phyloP scores from a whole-genome alignment of 1,284 basidiomycete genomes.

The Blastosporella zonata region DNA sequence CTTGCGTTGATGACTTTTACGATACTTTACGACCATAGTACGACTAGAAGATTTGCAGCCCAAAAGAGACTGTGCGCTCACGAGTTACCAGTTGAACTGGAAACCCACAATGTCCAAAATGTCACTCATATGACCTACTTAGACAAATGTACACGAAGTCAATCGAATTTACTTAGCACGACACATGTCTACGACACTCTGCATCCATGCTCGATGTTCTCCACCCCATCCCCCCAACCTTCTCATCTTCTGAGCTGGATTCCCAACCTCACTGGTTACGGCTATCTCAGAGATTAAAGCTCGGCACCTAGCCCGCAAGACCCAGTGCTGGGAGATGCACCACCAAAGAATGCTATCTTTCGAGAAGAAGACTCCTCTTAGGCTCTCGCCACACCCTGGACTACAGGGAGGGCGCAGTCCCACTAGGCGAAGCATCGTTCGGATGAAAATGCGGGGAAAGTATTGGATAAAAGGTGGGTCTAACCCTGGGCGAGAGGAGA shows the following conservation, averaged over 20 bases:
- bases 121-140: no score
- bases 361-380: slow-evolving; percentile 44
- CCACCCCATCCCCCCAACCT: slow-evolving; percentile 42
- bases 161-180: slow-evolving; percentile 3
- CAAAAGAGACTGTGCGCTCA: not conserved
- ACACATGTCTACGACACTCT: slow-evolving; percentile 32
- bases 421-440: slow-evolving; percentile 51
- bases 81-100: not conserved
- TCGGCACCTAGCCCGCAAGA: slow-evolving; percentile 23
- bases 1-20: not conserved
- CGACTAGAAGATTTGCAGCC: not conserved
- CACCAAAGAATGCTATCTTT: slow-evolving; percentile 57
- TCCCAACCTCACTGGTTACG: slow-evolving; percentile 17
- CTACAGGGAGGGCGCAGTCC: slow-evolving; percentile 41
- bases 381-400: slow-evolving; percentile 48
- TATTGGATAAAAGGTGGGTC: slow-evolving; percentile 59
- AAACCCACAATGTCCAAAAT: no score
- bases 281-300: slow-evolving; percentile 28
- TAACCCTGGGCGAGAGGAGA: slow-evolving; percentile 42
- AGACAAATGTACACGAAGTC: no score
- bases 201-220: slow-evolving; percentile 34
- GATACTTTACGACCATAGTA: not conserved
- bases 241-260: slow-evolving; percentile 38
- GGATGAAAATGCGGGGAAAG: slow-evolving; percentile 50
- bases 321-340: slow-evolving; percentile 46